Evolutionary conservation across 257 asterid genomes (phyloP).

Genomic region (Solanum medicagineum): DNA sequence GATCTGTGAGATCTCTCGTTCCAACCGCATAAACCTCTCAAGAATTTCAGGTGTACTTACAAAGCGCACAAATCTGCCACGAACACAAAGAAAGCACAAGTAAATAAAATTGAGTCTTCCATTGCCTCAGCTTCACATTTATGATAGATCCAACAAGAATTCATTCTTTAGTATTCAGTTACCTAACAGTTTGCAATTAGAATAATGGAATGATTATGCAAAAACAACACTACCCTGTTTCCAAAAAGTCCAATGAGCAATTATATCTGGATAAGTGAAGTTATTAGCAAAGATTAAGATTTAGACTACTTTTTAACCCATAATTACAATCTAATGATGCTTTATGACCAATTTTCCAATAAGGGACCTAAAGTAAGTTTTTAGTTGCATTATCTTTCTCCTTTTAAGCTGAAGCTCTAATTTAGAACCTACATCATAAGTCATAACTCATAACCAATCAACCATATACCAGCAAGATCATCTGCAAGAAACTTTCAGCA

Average conservation of each 20-base stretch:
- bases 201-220: not conserved
- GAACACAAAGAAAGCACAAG: not conserved
- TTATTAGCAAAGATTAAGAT: not conserved
- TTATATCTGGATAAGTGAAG: not conserved
- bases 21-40: conserved; percentile 59
- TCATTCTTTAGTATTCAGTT: not conserved
- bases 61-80: conserved; percentile 65
- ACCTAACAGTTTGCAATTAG: not conserved
- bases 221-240: not conserved
- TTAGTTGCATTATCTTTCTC: not conserved
- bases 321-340: not conserved
- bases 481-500: not conserved
- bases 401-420: not conserved
- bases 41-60: conserved; percentile 85
- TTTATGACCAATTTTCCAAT: not conserved
- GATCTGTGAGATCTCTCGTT: conserved; percentile 66
- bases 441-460: not conserved
- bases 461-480: not conserved
- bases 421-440: not conserved
- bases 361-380: not conserved
- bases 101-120: not conserved
- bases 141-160: not conserved
- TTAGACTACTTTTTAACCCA: not conserved
- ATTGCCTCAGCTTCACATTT: not conserved
- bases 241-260: not conserved